Evolutionary conservation across 2,329 filamentous ascomycete genomes (phyloP).

Genomic region (Incumbomyces delicatus): DNA sequence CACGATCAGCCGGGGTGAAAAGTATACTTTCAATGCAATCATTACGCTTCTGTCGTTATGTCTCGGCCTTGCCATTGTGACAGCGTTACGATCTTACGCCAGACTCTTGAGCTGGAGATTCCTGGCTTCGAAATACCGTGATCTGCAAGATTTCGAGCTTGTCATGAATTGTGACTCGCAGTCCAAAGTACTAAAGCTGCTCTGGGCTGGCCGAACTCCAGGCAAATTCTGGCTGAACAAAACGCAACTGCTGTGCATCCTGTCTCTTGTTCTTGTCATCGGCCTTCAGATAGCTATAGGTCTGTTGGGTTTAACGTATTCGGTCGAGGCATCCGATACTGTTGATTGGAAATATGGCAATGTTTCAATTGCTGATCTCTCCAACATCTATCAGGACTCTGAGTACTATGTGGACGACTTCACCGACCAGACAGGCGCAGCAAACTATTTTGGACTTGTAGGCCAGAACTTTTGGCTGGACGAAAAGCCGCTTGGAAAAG

Average conservation of each 20-base stretch:
- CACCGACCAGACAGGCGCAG: not conserved
- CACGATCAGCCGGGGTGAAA: conserved; percentile 12
- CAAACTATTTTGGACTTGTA: conserved; percentile 3
- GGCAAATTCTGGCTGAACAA: conserved; percentile 13
- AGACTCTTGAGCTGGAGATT: conserved; percentile 19
- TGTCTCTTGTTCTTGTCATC: conserved; percentile 16
- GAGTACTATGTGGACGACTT: not conserved
- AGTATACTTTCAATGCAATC: conserved; percentile 20
- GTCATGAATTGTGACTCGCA: conserved; percentile 19
- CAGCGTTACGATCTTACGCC: conserved; percentile 17
- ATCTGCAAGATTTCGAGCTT: conserved; percentile 19
- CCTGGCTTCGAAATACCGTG: conserved; percentile 16
- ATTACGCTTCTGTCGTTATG: conserved; percentile 17
- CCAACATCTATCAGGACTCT: conserved; percentile 1
- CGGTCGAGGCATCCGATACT: conserved; percentile 13
- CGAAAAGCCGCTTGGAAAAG: not conserved
- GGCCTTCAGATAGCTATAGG: conserved; percentile 16
- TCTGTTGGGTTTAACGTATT: conserved; percentile 19
- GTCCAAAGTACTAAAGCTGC: conserved; percentile 16
- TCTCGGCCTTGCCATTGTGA: conserved; percentile 16
- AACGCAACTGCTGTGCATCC: conserved; percentile 15
- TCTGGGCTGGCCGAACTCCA: conserved; percentile 9
- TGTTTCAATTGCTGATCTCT: conserved; percentile 6
- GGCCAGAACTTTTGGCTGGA: not conserved
- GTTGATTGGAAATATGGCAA: not conserved